Base-by-base conservation (phyloP, 2,329 filamentous ascomycete species). In the Exophiala bonariae region DNA sequence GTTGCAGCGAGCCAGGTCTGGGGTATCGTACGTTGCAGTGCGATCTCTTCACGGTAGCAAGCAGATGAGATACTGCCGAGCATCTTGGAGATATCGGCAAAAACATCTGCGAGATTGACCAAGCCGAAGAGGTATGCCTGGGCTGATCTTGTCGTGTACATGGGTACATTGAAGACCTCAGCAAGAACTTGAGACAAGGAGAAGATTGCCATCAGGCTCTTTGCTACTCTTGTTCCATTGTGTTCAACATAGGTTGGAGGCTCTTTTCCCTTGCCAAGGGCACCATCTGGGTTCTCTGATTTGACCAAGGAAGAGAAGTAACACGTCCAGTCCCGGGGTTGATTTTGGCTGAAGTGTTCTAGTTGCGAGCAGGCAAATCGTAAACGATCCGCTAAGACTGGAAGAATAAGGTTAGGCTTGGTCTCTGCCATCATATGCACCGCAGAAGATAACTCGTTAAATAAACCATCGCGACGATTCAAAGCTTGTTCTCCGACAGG, bases 91-190 rank as follows among this genome's bases (percentile, higher is more conserved):
- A 96, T 72, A n/a, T 76, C 70, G 35, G 82, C 75, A 63, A 95
- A 95, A 64, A 89, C 85, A 64, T 97, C 92, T 23, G 85, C 89
- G 17, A 95, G 78, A 61, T 95, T 95, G 58, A 95, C 79, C 19
- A 82, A 79, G 44, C 81, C 82, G 60, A 96, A 87, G 9, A 85
- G 79, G 22, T 82, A 79, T 8, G 72, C 73, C 41, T 80, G 76
- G 23, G 78, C 71, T 19, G 83, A 80, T 47, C 89, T 79, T 44
- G 81, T 79, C 47, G 82, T 81, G 61, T 81, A 83, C 40, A 81
- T 70, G 17, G 80, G 78, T 43, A 73, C 70, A 36, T 83, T 82
- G 63, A 88, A 96, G 49, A 86, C 85, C 47, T 87, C 80, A 26
- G 83, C 84, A 26, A 95, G 75, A 17, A 89, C 82, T 57, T 84